Evolutionary conservation across 192 early-diverging fungal species (phyloP), one percentile per base, ranked within the genome.

Genomic region (Cladochytrium replicatum): DNA sequence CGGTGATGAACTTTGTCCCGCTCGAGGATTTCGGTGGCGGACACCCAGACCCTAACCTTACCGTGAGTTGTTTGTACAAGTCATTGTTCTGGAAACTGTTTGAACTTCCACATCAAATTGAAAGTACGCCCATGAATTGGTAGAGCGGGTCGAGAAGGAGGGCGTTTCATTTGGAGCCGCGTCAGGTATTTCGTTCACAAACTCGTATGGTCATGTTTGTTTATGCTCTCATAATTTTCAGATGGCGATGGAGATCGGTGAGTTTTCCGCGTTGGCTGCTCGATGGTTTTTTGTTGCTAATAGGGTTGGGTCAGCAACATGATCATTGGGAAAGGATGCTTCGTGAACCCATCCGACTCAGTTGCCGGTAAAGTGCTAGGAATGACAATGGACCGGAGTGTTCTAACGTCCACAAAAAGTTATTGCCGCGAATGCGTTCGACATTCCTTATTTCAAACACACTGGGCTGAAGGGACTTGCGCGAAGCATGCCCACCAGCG

Each of bases 231-330:
- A n/a, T n/a, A n/a, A n/a, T n/a, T 27, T 61, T 4, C 30, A 61
- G 94, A 98, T 66, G 94, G 94, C 54, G 94, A 98, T 68, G 94
- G 94, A 53, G 94, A n/a, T n/a, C n/a, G n/a, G n/a, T n/a, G n/a
- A n/a, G n/a, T n/a, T n/a, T n/a, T n/a, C n/a, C n/a, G n/a, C n/a
- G n/a, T n/a, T n/a, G n/a, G n/a, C 9, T n/a, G 9, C 15, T 46
- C 11, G 50, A 21, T 52, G 7, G 7, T 60, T n/a, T n/a, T n/a
- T n/a, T n/a, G n/a, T n/a, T n/a, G n/a, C n/a, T n/a, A n/a, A n/a
- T n/a, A n/a, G n/a, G n/a, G n/a, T n/a, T n/a, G n/a, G n/a, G n/a
- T n/a, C n/a, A 62, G 74, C 54, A 96, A 98, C 73, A 96, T 98
- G 95, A 88, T 98, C 42, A 87, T 96, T 61, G 87, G 88, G 58